Conservation (phyloP, 176 grass and related monocot genomes). For the Bonia amplexicaulis region DNA sequence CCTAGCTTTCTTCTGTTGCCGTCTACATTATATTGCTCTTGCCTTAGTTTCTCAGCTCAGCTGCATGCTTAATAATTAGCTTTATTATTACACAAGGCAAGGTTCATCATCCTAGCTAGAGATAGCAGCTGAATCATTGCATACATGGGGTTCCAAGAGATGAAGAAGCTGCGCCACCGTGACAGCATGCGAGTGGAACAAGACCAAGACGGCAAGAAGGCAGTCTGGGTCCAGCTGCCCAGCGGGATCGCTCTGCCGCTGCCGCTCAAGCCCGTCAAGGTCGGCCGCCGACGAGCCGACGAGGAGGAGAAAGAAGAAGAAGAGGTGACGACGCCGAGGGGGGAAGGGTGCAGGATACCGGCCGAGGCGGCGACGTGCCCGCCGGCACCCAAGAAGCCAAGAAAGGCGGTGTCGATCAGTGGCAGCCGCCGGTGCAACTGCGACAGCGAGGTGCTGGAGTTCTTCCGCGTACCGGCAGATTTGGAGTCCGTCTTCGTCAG, state of each 20-base stretch:
- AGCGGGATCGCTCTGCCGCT: constrained; percentile 7
- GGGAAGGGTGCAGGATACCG: constrained; percentile 29
- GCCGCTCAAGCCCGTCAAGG: constrained; percentile 30
- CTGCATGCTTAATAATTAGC: background rate
- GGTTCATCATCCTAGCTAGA: background rate
- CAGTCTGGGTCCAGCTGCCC: background rate
- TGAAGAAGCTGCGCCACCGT: constrained; percentile 2
- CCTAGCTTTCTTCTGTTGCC: constrained; percentile 1
- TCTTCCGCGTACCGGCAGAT: constrained; percentile 49
- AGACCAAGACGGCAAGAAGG: background rate
- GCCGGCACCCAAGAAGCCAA: constrained; percentile 52
- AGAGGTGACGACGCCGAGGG: constrained; percentile 36
- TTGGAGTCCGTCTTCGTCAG: constrained; percentile 39
- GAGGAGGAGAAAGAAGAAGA: background rate
- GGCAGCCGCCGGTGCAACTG: constrained; percentile 30
- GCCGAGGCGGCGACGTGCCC: constrained; percentile 34
- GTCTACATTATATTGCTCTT: background rate
- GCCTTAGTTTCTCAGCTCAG: background rate
- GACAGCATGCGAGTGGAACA: background rate
- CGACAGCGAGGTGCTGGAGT: constrained; percentile 36
- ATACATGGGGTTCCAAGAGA: constrained; percentile 25
- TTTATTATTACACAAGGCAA: background rate
- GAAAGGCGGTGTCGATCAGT: constrained; percentile 20
- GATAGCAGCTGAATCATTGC: background rate
- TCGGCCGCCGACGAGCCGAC: background rate